Percentiles rank a stretch among this genome's conserved stretches.
Conservation (phyloP, 139 green algal species). For the Haematococcus sp. region DNA sequence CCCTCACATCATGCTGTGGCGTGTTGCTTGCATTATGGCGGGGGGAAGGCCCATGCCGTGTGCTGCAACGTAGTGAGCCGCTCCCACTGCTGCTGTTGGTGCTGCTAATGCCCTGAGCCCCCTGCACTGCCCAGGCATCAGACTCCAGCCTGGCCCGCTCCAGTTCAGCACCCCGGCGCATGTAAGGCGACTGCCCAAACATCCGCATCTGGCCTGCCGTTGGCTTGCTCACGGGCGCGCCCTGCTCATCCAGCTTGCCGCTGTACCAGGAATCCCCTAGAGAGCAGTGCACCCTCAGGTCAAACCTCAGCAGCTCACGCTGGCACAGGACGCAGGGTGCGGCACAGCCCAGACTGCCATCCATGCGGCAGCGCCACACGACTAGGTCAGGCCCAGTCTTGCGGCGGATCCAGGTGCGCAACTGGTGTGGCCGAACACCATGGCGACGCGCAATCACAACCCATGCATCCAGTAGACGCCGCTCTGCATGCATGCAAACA, state of each 20-base stretch:
- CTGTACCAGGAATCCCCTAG: constrained; percentile 36
- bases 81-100: too few relatives aligned
- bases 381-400: constrained; percentile 54
- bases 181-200: constrained; percentile 1
- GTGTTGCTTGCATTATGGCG: too few relatives aligned
- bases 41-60: too few relatives aligned
- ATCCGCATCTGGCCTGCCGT: constrained; percentile 44
- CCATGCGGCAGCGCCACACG: constrained; percentile 50
- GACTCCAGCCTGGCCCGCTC: too few relatives aligned
- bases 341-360: constrained; percentile 58
- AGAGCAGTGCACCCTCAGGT: constrained; percentile 54
- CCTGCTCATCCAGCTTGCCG: constrained; percentile 40
- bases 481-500: constrained; percentile 7
- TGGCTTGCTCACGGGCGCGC: constrained; percentile 37
- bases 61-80: too few relatives aligned
- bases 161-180: too few relatives aligned
- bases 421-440: constrained; percentile 42
- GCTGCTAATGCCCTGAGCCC: too few relatives aligned
- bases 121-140: too few relatives aligned
- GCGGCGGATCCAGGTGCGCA: constrained; percentile 61
- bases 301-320: constrained; percentile 45
- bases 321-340: constrained; percentile 64
- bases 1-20: too few relatives aligned
- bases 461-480: constrained; percentile 34
- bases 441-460: constrained; percentile 42